Percentiles rank a stretch among this genome's conserved stretches.
Evolutionary conservation across 495 filamentous ascomycete species (phyloP).

Genomic region (Xylaria longipes): DNA sequence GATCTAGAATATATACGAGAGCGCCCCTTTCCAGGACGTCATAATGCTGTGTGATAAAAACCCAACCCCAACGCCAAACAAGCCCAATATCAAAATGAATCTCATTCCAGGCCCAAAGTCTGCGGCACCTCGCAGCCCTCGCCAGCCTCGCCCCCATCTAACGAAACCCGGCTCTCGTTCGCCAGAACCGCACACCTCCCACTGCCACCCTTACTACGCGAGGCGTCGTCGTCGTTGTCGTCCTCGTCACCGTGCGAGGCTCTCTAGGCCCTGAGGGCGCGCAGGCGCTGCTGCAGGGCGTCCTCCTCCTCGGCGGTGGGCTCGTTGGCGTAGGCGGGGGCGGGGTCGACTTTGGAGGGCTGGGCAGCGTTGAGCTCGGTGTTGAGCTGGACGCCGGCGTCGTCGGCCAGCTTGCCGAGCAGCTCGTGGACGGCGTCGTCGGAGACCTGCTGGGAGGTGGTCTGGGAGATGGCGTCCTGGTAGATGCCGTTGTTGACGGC

Average conservation of each 20-base stretch:
- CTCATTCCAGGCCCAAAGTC: not conserved
- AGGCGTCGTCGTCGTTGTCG: not conserved
- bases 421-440: constrained; percentile 85
- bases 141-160: not conserved
- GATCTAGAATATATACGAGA: constrained; percentile 12
- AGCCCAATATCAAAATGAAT: not conserved
- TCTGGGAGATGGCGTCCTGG: constrained; percentile 78
- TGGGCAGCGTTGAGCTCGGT: constrained; percentile 70
- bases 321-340: constrained; percentile 53
- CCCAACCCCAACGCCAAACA: constrained; percentile 13
- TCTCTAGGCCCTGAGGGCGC: constrained; percentile 57
- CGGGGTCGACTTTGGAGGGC: constrained; percentile 59
- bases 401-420: constrained; percentile 80
- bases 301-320: constrained; percentile 69
- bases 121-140: not conserved
- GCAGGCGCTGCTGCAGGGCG: constrained; percentile 63
- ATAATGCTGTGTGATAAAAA: constrained; percentile 3
- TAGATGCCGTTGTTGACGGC: constrained; percentile 84
- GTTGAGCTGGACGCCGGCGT: constrained; percentile 77
- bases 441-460: constrained; percentile 76
- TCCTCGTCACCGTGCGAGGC: constrained; percentile 7
- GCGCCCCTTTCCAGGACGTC: not conserved
- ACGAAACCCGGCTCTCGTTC: not conserved
- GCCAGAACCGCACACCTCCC: not conserved
- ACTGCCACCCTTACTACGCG: not conserved